Base-by-base conservation (phyloP, 169 alveolate genomes). In the Amoebophrya sp. region DNA sequence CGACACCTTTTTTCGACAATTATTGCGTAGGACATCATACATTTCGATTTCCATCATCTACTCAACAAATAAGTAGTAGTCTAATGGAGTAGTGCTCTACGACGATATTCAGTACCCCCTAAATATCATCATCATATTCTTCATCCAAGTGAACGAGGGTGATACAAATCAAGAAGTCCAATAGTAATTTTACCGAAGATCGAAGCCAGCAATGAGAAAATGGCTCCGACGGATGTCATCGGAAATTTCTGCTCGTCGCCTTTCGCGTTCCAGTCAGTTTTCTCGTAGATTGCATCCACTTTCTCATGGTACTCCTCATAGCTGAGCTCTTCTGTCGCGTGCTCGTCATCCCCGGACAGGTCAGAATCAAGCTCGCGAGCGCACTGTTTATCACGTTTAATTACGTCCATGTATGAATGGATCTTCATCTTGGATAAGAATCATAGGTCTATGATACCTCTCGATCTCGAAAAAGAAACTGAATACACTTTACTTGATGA, bases 1-100 rank as follows among this genome's bases (percentile, higher is more conserved):
- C 83, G 39, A 65, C 83, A 36, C 83, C n/a, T n/a, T n/a, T n/a
- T n/a, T n/a, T n/a, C 83, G 83, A 65, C 18, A 65, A 65, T 65
- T 36, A 36, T 36, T 65, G 83, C n/a, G 33, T 6, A 53, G 76
- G 10, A 10, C n/a, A 53, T 53, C 10, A 23, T 53, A 10, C n/a
- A 53, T 53, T 10, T 53, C 76, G 76, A 53, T 53, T 53, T 14
- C n/a, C 23, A 53, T 23, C 23, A 14, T 53, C 76, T 53, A 14
- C 10, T 53, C 76, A 14, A 53, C 23, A 23, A 14, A 14, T 10
- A 53, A 23, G 23, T 53, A 23, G 23, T 53, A 53, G 76, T 53
- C 23, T 53, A 14, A 53, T 53, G 10, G 23, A 23, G n/a, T 53
- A 53, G 10, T 14, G 76, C 76, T 10, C n/a, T 53, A 10, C n/a